Evolutionary conservation across 1,284 basidiomycete species (phyloP).

Genomic region (Afroboletus lepidellus): DNA sequence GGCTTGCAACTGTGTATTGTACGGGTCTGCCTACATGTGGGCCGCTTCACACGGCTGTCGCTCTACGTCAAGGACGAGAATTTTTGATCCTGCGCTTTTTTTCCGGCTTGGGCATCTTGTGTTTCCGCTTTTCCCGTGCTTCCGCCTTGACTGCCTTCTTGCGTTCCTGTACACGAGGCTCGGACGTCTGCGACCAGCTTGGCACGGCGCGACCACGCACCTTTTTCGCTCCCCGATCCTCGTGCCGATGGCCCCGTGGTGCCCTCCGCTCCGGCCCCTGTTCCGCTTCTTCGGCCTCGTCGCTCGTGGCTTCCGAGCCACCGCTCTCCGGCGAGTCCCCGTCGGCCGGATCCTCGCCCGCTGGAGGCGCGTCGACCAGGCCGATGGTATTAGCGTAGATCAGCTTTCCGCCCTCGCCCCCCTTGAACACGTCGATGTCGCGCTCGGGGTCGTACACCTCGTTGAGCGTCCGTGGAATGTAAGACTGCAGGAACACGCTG

Average conservation of each 20-base stretch:
- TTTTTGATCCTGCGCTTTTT: constrained; percentile 84
- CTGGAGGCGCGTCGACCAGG: constrained; percentile 47
- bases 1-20: constrained; percentile 5
- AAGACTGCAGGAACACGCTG: constrained; percentile 82
- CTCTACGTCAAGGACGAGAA: constrained; percentile 30
- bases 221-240: constrained; percentile 92
- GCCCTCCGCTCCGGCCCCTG: constrained; percentile 38
- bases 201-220: constrained; percentile 38
- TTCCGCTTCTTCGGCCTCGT: constrained; percentile 33
- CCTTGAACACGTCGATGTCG: constrained; percentile 72
- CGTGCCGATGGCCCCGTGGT: constrained; percentile 84
- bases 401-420: constrained; percentile 68
- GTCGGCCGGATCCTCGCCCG: constrained; percentile 9
- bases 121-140: constrained; percentile 82
- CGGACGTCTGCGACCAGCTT: constrained; percentile 9
- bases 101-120: constrained; percentile 92
- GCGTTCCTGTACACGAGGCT: constrained; percentile 60
- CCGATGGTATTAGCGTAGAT: constrained; percentile 88
- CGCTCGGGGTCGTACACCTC: constrained; percentile 93
- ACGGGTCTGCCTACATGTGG: constrained; percentile 1
- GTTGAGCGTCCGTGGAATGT: constrained; percentile 89
- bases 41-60: constrained; percentile 26
- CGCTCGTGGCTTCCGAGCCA: constrained; percentile 20
- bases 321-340: constrained; percentile 22
- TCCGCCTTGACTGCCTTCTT: constrained; percentile 88